A percentile compares a stretch with the other conserved stretches of the same genome.
These are phyloP conservation scores for Coprinellus aureogranulatus DNA, from an alignment of 768 basidiomycete species.

Conservation along the genomic window DNA sequence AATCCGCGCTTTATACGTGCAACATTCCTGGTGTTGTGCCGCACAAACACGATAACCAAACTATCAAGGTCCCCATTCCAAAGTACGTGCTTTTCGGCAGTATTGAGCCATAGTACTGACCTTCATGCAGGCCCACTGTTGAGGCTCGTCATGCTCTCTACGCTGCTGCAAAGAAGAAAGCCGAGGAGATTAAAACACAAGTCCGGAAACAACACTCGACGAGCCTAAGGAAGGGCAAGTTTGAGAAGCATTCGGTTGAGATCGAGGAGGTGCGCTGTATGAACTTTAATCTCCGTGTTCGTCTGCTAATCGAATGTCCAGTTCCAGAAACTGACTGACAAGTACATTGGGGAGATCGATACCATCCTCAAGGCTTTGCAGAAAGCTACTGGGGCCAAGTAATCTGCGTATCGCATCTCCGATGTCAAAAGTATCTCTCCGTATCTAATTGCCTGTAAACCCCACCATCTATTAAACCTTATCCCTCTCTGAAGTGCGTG, in stretches of 20 bases:
- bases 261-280: slow-evolving; percentile 57
- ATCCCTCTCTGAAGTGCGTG: no score
- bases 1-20: slow-evolving; percentile 72
- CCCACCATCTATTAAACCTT: no score
- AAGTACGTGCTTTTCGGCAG: slow-evolving; percentile 46
- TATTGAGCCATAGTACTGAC: not conserved
- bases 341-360: slow-evolving; percentile 63
- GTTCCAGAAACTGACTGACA: slow-evolving; percentile 76
- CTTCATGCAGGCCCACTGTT: slow-evolving; percentile 61
- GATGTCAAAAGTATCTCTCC: not conserved
- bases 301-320: slow-evolving; percentile 31
- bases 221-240: slow-evolving; percentile 67
- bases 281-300: not conserved
- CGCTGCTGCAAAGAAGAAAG: slow-evolving; percentile 54
- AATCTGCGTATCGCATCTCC: slow-evolving; percentile 2
- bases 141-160: slow-evolving; percentile 63
- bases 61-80: slow-evolving; percentile 77
- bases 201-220: slow-evolving; percentile 69
- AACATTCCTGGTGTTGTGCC: slow-evolving; percentile 72
- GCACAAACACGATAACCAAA: slow-evolving; percentile 66
- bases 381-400: slow-evolving; percentile 46
- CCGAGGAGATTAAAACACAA: slow-evolving; percentile 74
- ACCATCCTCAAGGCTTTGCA: slow-evolving; percentile 61
- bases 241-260: slow-evolving; percentile 65
- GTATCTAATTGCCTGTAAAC: no score